Evolutionary conservation across 169 alveolate genomes (phyloP).

Genomic region (Eimeria sp.): DNA sequence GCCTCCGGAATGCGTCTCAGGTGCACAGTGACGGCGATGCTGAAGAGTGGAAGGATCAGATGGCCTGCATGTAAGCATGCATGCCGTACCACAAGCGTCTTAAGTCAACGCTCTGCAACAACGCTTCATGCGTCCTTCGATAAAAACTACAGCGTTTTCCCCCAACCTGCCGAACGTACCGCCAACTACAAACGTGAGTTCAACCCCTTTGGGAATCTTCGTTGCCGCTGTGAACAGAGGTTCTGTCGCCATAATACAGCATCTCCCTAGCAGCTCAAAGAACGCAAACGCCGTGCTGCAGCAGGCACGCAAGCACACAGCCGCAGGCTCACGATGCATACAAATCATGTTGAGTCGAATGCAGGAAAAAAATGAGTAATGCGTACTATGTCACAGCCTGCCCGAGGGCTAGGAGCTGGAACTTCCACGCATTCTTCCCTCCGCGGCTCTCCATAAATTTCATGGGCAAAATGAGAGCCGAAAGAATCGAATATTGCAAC

Average conservation of each 20-base stretch:
- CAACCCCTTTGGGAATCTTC: conserved; percentile 32
- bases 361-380: neutral
- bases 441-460: conserved; percentile 63
- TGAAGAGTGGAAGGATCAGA: conserved; percentile 44
- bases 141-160: neutral
- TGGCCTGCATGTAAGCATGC: conserved; percentile 20
- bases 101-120: neutral
- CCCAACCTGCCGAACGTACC: neutral
- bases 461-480: conserved; percentile 64
- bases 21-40: conserved; percentile 59
- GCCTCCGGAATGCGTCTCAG: conserved; percentile 66
- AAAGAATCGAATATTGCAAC: conserved; percentile 18
- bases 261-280: conserved; percentile 24
- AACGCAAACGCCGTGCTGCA: conserved; percentile 40
- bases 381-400: conserved; percentile 69
- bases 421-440: conserved; percentile 51
- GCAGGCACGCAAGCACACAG: conserved; percentile 14
- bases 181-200: conserved; percentile 25
- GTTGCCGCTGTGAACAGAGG: conserved; percentile 10
- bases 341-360: neutral
- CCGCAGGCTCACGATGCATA: neutral
- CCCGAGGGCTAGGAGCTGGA: conserved; percentile 43
- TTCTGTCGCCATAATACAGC: conserved; percentile 20
- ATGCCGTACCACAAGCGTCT: neutral
- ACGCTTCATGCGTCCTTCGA: neutral